These are phyloP conservation scores for Penicillium hesseltinei DNA, from an alignment of 2,329 filamentous ascomycete genomes.

Conservation along the genomic window DNA sequence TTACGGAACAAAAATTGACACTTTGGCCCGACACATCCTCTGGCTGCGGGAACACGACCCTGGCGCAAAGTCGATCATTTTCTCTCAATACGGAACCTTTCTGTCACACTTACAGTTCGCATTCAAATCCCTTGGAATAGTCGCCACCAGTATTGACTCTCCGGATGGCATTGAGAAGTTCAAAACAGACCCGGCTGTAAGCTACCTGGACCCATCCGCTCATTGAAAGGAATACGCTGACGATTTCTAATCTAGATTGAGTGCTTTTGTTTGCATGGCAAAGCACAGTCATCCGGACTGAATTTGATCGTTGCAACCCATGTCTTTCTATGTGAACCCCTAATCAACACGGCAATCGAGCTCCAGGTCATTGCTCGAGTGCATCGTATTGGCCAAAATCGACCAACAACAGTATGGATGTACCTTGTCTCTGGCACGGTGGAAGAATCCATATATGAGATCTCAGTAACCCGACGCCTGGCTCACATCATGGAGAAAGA, in stretches of 20 bases:
- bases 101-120: slow-evolving; percentile 70
- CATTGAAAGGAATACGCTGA: not conserved
- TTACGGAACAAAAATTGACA: slow-evolving; percentile 90
- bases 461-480: slow-evolving; percentile 75
- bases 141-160: slow-evolving; percentile 67
- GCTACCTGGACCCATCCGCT: slow-evolving; percentile 6
- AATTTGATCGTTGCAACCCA: slow-evolving; percentile 92
- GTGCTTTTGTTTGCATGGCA: slow-evolving; percentile 85
- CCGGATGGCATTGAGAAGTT: slow-evolving; percentile 71
- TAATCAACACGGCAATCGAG: slow-evolving; percentile 91
- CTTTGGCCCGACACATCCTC: slow-evolving; percentile 72
- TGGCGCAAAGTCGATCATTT: slow-evolving; percentile 88
- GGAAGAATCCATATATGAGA: slow-evolving; percentile 85
- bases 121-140: slow-evolving; percentile 69
- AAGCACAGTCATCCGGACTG: slow-evolving; percentile 81
- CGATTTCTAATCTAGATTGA: slow-evolving; percentile 53
- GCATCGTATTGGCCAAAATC: slow-evolving; percentile 86
- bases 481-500: slow-evolving; percentile 65
- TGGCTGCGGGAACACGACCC: slow-evolving; percentile 84
- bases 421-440: slow-evolving; percentile 90
- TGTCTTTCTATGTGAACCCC: slow-evolving; percentile 89
- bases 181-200: slow-evolving; percentile 64
- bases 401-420: slow-evolving; percentile 89
- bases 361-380: slow-evolving; percentile 93
- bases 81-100: slow-evolving; percentile 86